Evolutionary conservation across 2,329 filamentous ascomycete genomes (phyloP).

Genomic region (Diaporthe sp.): DNA sequence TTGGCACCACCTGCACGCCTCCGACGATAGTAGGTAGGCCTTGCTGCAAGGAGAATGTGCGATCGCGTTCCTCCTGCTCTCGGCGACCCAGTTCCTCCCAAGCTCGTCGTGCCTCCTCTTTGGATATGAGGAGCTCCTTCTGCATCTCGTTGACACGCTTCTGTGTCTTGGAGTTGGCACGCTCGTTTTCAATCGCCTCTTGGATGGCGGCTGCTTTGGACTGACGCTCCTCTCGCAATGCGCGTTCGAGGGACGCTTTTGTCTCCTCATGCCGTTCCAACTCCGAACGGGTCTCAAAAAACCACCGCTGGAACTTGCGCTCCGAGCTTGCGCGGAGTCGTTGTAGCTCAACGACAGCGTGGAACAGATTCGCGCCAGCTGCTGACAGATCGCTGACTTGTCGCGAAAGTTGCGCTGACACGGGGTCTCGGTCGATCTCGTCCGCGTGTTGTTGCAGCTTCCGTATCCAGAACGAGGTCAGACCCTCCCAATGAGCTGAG

Average conservation of each 20-base stretch:
- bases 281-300: conserved; percentile 92
- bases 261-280: conserved; percentile 88
- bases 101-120: conserved; percentile 93
- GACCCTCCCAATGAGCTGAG: conserved; percentile 97
- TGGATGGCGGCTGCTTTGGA: conserved; percentile 77
- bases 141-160: conserved; percentile 90
- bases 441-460: conserved; percentile 91
- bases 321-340: conserved; percentile 94
- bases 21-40: conserved; percentile 91
- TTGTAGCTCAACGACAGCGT: conserved; percentile 96
- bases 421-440: conserved; percentile 84
- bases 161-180: conserved; percentile 78
- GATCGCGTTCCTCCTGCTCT: conserved; percentile 93
- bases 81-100: conserved; percentile 97
- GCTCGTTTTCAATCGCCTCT: conserved; percentile 76
- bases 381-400: conserved; percentile 98
- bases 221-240: conserved; percentile 81
- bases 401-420: conserved; percentile 89
- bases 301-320: conserved; percentile 98
- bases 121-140: conserved; percentile 93
- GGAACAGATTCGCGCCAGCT: conserved; percentile 95
- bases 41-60: conserved; percentile 85
- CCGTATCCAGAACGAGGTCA: conserved; percentile 97
- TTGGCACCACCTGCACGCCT: conserved; percentile 95
- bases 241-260: conserved; percentile 82